Base-by-base conservation (phyloP, 306 rosid species). In the Alnus glutinosa region DNA sequence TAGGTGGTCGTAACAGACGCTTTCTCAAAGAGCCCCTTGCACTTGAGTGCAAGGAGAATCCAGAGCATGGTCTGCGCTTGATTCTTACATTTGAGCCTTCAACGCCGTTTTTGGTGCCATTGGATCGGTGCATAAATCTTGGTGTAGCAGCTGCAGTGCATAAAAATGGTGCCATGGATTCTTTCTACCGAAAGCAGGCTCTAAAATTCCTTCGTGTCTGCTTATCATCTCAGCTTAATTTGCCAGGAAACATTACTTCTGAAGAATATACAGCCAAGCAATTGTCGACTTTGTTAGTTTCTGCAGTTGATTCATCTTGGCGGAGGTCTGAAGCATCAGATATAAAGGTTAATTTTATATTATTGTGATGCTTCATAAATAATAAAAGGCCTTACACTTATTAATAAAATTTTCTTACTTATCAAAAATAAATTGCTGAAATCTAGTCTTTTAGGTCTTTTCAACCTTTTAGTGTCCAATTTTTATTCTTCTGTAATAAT, bases 11-110 rank as follows among this genome's bases (percentile, higher is more conserved):
- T 70, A 96, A 96, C 85, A 90, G 99, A 84, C 96, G 99, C 73
- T 96, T 96, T 76, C 99, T 96, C 57, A 93, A 90, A 79, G 99
- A 96, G 81, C 98, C 99, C 79, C 88, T 96, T 81, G 94, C 90
- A 73, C 94, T 96, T 14, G 97, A 96, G 81, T 96, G 98, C 87
- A 96, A 91, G 88, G 99, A 93, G 86, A 93, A 91, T 81, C 99
- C 99, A 46, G 99, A 96, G 92, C 98, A 96, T 36, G 98, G 97
- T 67, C 90, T 93, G 67, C 97, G 99, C 73, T 87, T 91, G 51
- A 91, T 96, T 88, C 94, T 96, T 85, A 96, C 99, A 75, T 96
- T 96, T 89, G 97, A 96, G 94, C 99, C 99, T 77, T 87, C 98
- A 37, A 96, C 99, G 49, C 98, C 97, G 48, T 96, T 96, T 89